A percentile compares a stretch with the other conserved stretches of the same genome.
phyloP scores from a whole-genome alignment of 331 rosid genomes.

The Cydonia oblonga region DNA sequence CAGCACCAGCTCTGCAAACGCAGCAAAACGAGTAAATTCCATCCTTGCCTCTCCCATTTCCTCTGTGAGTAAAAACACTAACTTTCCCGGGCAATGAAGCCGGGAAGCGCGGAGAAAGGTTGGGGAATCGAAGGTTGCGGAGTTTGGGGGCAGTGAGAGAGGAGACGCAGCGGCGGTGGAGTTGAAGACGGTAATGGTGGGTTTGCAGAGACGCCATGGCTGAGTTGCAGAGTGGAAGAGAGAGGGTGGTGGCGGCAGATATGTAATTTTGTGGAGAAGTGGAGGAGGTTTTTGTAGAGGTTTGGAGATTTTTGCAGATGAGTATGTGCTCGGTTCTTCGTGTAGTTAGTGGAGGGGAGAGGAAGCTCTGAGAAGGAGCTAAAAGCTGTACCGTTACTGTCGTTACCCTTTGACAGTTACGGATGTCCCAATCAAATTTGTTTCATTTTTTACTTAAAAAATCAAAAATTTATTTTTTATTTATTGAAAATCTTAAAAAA shows the following conservation, averaged over 20 bases:
- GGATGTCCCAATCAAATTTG: too few relatives aligned
- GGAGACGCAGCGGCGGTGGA: conserved; percentile 21
- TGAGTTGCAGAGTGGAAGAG: background rate
- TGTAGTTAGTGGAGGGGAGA: background rate
- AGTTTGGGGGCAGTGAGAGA: conserved; percentile 15
- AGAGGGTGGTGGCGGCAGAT: conserved; percentile 17
- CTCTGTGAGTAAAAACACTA: conserved; percentile 16
- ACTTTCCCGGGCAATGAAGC: conserved; percentile 18
- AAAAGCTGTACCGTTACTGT: background rate
- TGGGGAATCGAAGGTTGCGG: background rate
- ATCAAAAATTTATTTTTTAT: too few relatives aligned
- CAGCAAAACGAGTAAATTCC: conserved; percentile 26
- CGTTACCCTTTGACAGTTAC: background rate
- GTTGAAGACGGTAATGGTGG: conserved; percentile 21
- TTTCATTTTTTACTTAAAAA: too few relatives aligned
- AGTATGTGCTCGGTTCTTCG: background rate
- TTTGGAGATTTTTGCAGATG: background rate
- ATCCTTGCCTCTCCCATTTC: conserved; percentile 4
- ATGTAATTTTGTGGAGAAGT: conserved; percentile 12
- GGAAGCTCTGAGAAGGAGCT: conserved; percentile 8
- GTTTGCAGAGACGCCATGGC: conserved; percentile 43
- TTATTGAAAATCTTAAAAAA: too few relatives aligned
- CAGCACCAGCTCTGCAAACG: conserved; percentile 34
- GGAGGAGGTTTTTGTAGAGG: conserved; percentile 3
- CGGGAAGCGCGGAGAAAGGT: conserved; percentile 19